Percentiles rank a stretch among this genome's conserved stretches.
phyloP scores from a whole-genome alignment of 2,329 filamentous ascomycete species.

The Chrysosporium keratinophilum region DNA sequence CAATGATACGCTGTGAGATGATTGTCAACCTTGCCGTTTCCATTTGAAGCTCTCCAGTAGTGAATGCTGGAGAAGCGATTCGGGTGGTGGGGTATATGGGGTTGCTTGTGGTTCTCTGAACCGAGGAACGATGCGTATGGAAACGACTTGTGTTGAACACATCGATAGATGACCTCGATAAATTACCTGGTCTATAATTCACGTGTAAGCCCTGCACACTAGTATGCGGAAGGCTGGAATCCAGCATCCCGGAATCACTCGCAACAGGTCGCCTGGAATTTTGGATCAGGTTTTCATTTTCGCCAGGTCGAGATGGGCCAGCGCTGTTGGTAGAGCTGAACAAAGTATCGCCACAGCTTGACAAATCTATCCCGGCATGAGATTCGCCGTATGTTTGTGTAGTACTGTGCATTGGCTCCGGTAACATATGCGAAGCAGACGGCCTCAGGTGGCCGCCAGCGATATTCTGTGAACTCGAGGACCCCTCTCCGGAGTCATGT shows the following conservation, averaged over 20 bases:
- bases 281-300: background rate
- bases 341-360: background rate
- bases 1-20: conserved; percentile 16
- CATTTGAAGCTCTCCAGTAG: background rate
- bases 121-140: background rate
- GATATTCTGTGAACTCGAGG: background rate
- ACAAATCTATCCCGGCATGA: background rate
- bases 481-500: background rate
- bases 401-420: background rate
- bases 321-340: background rate
- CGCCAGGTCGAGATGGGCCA: background rate
- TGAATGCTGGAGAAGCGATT: background rate
- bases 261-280: background rate
- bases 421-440: background rate
- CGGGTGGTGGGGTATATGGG: background rate
- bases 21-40: background rate
- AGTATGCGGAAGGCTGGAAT: background rate
- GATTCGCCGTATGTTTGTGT: background rate
- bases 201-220: background rate
- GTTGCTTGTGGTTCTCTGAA: background rate
- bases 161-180: background rate
- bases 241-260: background rate
- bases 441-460: background rate
- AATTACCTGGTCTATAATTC: background rate
- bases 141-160: background rate